Evolutionary conservation across 2,329 filamentous ascomycete species (phyloP).

Genomic region (Fusarium albidum): DNA sequence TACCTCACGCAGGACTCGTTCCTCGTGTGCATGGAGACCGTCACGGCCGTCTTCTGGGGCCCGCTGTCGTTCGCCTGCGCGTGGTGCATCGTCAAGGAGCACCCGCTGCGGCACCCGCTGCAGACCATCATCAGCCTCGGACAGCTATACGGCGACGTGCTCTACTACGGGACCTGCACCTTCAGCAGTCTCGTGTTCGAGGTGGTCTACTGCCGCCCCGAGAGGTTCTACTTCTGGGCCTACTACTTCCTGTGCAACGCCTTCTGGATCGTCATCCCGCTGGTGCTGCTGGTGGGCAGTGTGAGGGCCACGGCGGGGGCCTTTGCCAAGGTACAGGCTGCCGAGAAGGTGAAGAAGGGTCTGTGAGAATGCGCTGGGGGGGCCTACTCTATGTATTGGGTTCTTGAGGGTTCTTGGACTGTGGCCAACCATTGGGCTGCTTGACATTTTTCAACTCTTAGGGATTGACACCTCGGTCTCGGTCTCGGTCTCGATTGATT

Average conservation of each 20-base stretch:
- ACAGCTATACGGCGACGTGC: constrained; percentile 60
- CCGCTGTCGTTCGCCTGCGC: constrained; percentile 59
- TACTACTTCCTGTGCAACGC: constrained; percentile 62
- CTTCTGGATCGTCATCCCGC: constrained; percentile 62
- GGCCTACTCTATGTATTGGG: no score
- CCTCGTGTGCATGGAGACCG: constrained; percentile 63
- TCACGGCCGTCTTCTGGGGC: constrained; percentile 62
- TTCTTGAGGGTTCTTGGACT: no score
- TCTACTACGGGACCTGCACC: constrained; percentile 60
- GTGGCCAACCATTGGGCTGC: no score
- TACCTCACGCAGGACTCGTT: constrained; percentile 63
- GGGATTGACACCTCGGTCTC: no score
- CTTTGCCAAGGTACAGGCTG: constrained; percentile 40
- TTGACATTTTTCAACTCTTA: no score
- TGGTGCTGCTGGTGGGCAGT: constrained; percentile 43
- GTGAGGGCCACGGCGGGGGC: constrained; percentile 35
- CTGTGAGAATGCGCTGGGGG: no score
- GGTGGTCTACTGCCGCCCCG: constrained; percentile 58
- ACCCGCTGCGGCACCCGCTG: constrained; percentile 57
- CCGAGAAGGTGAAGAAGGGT: constrained; percentile 38
- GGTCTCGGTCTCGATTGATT: no score
- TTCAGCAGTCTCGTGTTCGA: constrained; percentile 52
- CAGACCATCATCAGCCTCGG: constrained; percentile 57
- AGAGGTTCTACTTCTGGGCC: constrained; percentile 60
- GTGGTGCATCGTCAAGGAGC: constrained; percentile 51